phyloP scores from a whole-genome alignment of 176 grass and related monocot genomes.

The Saccharum officinarum region DNA sequence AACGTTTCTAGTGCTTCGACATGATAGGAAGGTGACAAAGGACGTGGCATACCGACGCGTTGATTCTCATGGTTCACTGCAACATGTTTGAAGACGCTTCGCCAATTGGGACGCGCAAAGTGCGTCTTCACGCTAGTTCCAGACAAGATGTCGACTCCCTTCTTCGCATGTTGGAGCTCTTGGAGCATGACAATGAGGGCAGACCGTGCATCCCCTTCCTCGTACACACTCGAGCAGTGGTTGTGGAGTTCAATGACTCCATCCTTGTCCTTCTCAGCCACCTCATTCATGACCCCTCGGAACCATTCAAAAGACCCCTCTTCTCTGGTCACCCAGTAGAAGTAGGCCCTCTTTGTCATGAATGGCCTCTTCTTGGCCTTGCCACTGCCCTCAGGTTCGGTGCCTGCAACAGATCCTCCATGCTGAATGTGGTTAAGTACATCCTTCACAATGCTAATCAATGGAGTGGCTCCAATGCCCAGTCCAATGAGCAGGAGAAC shows the following conservation, averaged over 20 bases:
- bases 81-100: conserved; percentile 83
- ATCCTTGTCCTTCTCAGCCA: conserved; percentile 78
- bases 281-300: conserved; percentile 92
- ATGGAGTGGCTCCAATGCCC: conserved; percentile 91
- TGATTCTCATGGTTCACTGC: conserved; percentile 69
- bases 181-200: conserved; percentile 97
- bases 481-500: conserved; percentile 84
- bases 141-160: conserved; percentile 84
- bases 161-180: conserved; percentile 82
- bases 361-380: conserved; percentile 52
- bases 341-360: conserved; percentile 84
- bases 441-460: conserved; percentile 98
- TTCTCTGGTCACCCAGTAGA: conserved; percentile 96
- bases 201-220: conserved; percentile 91
- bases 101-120: conserved; percentile 92
- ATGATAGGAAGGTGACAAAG: conserved; percentile 14
- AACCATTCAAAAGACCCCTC: conserved; percentile 98
- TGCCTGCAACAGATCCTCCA: conserved; percentile 41
- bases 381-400: conserved; percentile 31
- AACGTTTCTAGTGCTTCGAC: neutral
- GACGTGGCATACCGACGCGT: conserved; percentile 57
- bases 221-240: conserved; percentile 87
- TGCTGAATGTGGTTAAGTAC: conserved; percentile 84
- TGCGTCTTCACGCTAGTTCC: conserved; percentile 89
- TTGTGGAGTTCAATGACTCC: conserved; percentile 95